Conservation (phyloP, 805 yeast species). For the Saccharomycopsis guyanensis region DNA sequence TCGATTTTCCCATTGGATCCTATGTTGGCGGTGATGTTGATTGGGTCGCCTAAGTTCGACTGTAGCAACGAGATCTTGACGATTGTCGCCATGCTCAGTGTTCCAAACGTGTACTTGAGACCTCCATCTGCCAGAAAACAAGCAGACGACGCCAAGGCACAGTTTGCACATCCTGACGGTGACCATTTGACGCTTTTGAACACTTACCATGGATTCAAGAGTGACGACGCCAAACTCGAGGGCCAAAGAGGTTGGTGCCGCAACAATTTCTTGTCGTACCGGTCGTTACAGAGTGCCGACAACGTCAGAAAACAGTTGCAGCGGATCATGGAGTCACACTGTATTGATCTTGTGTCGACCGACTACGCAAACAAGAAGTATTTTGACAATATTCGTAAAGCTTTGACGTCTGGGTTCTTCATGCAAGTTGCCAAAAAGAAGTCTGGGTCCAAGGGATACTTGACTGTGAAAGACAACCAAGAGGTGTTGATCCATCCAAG, state of each 20-base stretch:
- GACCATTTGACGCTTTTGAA: conserved; percentile 89
- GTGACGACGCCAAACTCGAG: conserved; percentile 59
- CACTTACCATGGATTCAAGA: conserved; percentile 76
- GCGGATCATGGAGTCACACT: conserved; percentile 75
- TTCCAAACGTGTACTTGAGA: conserved; percentile 90
- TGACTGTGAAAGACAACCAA: conserved; percentile 92
- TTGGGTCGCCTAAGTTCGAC: conserved; percentile 75
- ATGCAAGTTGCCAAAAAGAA: conserved; percentile 97
- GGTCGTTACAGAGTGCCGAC: conserved; percentile 81
- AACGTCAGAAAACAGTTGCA: conserved; percentile 79
- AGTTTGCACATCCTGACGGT: conserved; percentile 89
- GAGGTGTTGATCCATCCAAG: conserved; percentile 93
- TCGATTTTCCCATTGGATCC: conserved; percentile 95
- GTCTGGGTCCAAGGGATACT: conserved; percentile 72
- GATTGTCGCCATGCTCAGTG: conserved; percentile 83
- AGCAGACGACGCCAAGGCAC: conserved; percentile 84
- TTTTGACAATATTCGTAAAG: conserved; percentile 74
- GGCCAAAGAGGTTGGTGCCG: conserved; percentile 75
- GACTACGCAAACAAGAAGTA: conserved; percentile 54
- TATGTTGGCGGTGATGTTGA: conserved; percentile 85
- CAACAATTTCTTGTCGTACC: conserved; percentile 74
- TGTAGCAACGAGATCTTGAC: conserved; percentile 87
- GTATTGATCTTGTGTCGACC: conserved; percentile 63
- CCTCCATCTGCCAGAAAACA: conserved; percentile 81
- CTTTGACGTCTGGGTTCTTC: conserved; percentile 87